phyloP scores from a whole-genome alignment of 2,329 filamentous ascomycete species.

The Xylariaceae sp. region DNA sequence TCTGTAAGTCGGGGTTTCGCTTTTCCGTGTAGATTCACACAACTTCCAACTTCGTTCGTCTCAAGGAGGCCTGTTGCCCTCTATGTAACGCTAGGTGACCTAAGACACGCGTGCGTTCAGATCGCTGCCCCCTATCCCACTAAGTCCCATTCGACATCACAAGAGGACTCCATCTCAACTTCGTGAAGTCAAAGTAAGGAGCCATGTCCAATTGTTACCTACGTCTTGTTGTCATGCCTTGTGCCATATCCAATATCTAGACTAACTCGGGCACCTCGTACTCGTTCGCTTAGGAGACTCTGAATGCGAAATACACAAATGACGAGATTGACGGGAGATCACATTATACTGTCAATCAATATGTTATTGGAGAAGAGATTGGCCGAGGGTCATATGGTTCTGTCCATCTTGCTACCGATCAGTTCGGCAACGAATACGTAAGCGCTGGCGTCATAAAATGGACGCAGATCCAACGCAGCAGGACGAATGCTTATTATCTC shows the following conservation, averaged over 20 bases:
- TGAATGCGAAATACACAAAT: conserved; percentile 81
- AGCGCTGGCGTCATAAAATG: conserved; percentile 32
- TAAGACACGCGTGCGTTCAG: conserved; percentile 30
- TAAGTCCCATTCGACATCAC: conserved; percentile 53
- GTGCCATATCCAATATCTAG: neutral
- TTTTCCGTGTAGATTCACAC: neutral
- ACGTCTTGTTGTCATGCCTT: neutral
- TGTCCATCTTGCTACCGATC: conserved; percentile 84
- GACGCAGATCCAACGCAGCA: neutral
- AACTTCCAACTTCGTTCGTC: neutral
- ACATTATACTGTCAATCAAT: conserved; percentile 90
- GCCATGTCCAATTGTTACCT: neutral
- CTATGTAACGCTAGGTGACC: conserved; percentile 5
- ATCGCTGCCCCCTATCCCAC: conserved; percentile 39
- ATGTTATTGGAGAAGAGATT: conserved; percentile 89
- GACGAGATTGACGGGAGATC: conserved; percentile 73
- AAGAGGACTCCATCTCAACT: conserved; percentile 52
- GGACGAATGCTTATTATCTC: conserved; percentile 12
- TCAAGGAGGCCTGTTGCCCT: neutral
- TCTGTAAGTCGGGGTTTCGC: conserved; percentile 35
- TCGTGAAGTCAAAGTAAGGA: conserved; percentile 51
- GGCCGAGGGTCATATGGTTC: conserved; percentile 94
- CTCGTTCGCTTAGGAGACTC: conserved; percentile 62
- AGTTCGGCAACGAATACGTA: conserved; percentile 90
- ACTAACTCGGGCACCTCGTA: conserved; percentile 10